Evolutionary conservation across 2,329 filamentous ascomycete genomes (phyloP), one percentile per base, ranked within the genome.

Genomic region (Hypoxylon sp.): DNA sequence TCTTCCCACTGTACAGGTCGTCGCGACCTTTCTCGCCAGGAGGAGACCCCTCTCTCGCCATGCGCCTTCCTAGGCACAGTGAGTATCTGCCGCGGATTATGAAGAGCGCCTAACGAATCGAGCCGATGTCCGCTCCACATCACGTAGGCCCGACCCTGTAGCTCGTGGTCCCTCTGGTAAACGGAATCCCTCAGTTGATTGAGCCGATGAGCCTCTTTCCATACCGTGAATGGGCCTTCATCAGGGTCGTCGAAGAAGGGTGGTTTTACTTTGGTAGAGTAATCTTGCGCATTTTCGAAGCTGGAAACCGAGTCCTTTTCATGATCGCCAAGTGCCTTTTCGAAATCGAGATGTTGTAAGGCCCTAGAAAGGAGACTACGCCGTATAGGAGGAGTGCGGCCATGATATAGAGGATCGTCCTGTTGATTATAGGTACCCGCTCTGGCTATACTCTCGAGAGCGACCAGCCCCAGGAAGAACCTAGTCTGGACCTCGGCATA

Each of bases 201-300:
- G 7, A 8, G 11, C 17, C 11, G 8, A n/a, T 22, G 2, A 44
- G 17, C 6, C 40, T 44, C 5, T 42, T 5, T 44, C 40, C 40
- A 44, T 22, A 44, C 8, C 8, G 7, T n/a, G 17, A 44, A 44
- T 8, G 40, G 17, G 17, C 40, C 17, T 3, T 22, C 40, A 44
- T 44, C 40, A 44, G 40, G 40, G 40, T 44, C n/a, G 10, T 44
- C 40, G 10, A 44, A 44, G 40, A 44, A 44, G 40, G 40, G 40
- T 10, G 40, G 17, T n/a, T 22, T 44, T 3, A 22, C 17, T 22
- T 11, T 22, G 17, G 1, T 3, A 8, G 40, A 8, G 17, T 44
- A 22, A 22, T 22, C 7, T 44, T 5, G 10, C 17, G 40, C 2
- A 44, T 10, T 22, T 17, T 7, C 20, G 17, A 22, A 44, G 17